Evolutionary conservation across 129 eudicot genomes (phyloP).

Genomic region (Tagetes patula): DNA sequence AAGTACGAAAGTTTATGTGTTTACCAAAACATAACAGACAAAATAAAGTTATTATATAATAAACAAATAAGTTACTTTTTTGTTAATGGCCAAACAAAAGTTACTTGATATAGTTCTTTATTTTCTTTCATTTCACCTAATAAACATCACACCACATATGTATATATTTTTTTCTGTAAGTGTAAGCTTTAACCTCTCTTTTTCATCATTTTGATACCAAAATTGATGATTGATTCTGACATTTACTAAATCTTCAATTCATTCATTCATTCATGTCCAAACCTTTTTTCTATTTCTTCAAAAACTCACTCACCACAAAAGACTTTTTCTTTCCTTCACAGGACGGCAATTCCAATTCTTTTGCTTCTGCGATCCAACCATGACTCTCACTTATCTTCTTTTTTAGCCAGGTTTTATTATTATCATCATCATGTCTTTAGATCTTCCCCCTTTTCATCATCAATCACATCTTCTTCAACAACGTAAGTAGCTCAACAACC

Average conservation of each 20-base stretch:
- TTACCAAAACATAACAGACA: too few species aligned
- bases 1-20: too few species aligned
- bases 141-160: too few species aligned
- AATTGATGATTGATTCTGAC: constrained; percentile 18
- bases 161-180: too few species aligned
- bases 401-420: background rate
- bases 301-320: background rate
- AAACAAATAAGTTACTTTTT: too few species aligned
- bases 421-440: constrained; percentile 17
- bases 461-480: constrained; percentile 19
- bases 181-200: too few species aligned
- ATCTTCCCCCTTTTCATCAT: constrained; percentile 26
- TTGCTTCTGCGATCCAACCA: constrained; percentile 34
- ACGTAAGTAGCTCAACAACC: constrained; percentile 33
- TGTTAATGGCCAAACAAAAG: too few species aligned
- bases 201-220: too few species aligned
- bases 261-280: background rate
- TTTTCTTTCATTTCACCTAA: too few species aligned
- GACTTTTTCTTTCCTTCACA: constrained; percentile 33
- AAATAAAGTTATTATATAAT: too few species aligned
- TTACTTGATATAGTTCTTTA: too few species aligned
- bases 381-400: constrained; percentile 5
- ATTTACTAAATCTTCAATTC: background rate
- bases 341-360: constrained; percentile 31
- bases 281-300: constrained; percentile 1